These are phyloP conservation scores for Pseudocercospora vitis DNA, from an alignment of 2,329 filamentous ascomycete genomes.

Conservation along the genomic window DNA sequence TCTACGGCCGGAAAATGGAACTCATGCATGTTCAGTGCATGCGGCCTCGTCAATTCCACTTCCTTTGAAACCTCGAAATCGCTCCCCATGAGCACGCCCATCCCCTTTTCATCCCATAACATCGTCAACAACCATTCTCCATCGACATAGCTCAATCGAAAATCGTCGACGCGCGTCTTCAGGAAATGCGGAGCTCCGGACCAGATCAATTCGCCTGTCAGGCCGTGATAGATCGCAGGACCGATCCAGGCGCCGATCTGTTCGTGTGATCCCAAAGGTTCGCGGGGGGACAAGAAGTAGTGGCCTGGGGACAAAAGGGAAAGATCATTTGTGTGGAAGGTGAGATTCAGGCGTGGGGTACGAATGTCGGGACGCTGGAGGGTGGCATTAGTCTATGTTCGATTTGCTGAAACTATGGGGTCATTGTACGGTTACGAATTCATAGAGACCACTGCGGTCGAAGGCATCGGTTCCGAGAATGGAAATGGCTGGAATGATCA, in stretches of 20 bases:
- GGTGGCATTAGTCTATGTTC: background rate
- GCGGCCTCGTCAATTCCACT: background rate
- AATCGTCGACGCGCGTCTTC: constrained; percentile 19
- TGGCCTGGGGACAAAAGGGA: constrained; percentile 14
- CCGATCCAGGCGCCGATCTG: constrained; percentile 14
- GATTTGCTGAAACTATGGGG: background rate
- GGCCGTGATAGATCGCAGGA: constrained; percentile 19
- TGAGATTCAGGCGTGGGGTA: constrained; percentile 17
- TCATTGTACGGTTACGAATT: background rate
- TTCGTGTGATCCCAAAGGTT: constrained; percentile 12
- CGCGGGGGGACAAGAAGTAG: constrained; percentile 18
- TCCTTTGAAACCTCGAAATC: constrained; percentile 8
- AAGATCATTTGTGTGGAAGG: constrained; percentile 10
- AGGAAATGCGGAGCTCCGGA: constrained; percentile 12
- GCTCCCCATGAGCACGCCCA: constrained; percentile 10
- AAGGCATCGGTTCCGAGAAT: too few species aligned
- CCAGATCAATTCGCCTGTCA: constrained; percentile 17
- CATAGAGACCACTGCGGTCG: background rate
- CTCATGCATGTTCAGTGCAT: constrained; percentile 18
- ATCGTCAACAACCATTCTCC: constrained; percentile 15
- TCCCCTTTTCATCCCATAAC: constrained; percentile 5
- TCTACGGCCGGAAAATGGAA: constrained; percentile 20
- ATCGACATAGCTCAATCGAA: constrained; percentile 20
- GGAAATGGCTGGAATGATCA: too few species aligned
- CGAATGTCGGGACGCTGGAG: constrained; percentile 14